These are phyloP conservation scores for Aureobasidium musti DNA, from an alignment of 2,329 filamentous ascomycete species.

Conservation along the genomic window DNA sequence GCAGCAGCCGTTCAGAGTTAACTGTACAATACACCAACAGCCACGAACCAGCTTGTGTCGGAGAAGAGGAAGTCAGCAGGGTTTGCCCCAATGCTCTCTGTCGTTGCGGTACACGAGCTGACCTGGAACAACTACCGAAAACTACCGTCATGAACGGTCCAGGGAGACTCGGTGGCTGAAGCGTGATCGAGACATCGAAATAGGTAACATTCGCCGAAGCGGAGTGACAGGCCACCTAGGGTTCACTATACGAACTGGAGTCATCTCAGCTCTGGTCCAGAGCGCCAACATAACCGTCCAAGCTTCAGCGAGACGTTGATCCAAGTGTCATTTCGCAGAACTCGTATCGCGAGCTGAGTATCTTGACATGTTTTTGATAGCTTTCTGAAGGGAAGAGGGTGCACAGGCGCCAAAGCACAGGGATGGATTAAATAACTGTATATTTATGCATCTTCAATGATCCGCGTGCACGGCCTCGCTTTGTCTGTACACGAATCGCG, in stretches of 20 bases:
- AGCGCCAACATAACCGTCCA: background rate
- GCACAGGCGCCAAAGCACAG: background rate
- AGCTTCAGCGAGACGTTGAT: background rate
- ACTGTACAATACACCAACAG: too few species aligned
- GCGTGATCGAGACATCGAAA: background rate
- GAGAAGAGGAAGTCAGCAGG: background rate
- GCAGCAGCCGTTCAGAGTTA: background rate
- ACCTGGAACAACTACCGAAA: background rate
- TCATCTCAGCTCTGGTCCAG: background rate
- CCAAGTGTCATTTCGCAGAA: background rate
- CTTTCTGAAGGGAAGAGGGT: background rate
- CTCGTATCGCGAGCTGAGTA: background rate
- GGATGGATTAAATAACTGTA: slow-evolving; percentile 5
- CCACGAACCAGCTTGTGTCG: too few species aligned
- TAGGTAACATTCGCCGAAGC: background rate
- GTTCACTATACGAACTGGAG: background rate
- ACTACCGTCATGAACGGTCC: background rate
- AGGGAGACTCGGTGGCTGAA: background rate
- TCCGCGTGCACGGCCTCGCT: slow-evolving; percentile 2
- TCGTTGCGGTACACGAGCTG: background rate
- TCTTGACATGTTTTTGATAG: background rate
- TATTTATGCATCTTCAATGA: slow-evolving; percentile 1
- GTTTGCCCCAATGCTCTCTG: background rate
- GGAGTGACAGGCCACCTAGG: background rate
- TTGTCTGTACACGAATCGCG: background rate